Evolutionary conservation across 169 alveolate genomes (phyloP), one percentile per base, ranked within the genome.

Genomic region (Plasmodium relictum): DNA sequence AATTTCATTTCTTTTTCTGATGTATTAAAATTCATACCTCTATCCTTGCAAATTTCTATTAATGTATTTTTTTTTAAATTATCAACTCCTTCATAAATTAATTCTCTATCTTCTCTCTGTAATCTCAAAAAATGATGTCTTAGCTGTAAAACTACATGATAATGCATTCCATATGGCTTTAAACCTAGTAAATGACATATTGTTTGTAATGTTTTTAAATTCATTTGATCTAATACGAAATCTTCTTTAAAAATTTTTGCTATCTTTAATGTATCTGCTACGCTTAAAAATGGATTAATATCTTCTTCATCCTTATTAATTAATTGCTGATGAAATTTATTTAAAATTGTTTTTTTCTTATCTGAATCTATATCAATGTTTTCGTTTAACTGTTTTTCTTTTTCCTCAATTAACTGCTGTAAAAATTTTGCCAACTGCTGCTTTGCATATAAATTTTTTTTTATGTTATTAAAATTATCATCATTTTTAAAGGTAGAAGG

Each of bases 11-110:
- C 97, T 88, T 93, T 95, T 58, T 95, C 91, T 12, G 95, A 86
- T 37, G 92, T 92, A 91, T 95, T 93, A 66, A 94, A 96, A 86
- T 87, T 93, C 98, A 96, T 96, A 2, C 96, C 98, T 63, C 96
- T 88, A 54, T 93, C 96, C 16, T 92, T 74, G 39, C 97, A 95
- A 18, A 97, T 97, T 78, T 96, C 98, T 39, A 93, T 92, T 50
- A 96, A 88, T 80, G 96, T 97, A 45, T 94, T 96, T 39, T 93
- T 88, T 39, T 93, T 72, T 42, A 96, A 88, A 62, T 93, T 93
- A 58, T 96, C 97, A 31, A 96, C 97, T 7, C 98, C 98, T 63
- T 96, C 98, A 97, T 97, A 96, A 74, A 95, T 69, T 41, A 96
- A 93, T 72, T 95, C 95, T 41, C 97, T 24, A 69, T 96, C 98